phyloP scores from a whole-genome alignment of 1,284 basidiomycete species.

The Kalmanozyma brasiliensis region DNA sequence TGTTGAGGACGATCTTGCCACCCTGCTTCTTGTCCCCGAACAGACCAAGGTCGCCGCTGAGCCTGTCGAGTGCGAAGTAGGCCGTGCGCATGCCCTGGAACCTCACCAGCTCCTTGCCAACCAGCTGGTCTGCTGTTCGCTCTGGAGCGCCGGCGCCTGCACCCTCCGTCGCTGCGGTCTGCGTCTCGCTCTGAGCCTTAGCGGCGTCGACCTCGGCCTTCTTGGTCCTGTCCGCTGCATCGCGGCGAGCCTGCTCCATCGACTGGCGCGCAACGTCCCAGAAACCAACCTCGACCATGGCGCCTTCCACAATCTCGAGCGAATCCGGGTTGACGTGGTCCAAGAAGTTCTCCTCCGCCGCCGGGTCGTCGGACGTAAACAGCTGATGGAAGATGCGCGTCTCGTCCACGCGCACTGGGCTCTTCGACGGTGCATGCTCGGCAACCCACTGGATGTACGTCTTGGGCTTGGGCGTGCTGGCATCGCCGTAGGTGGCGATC shows the following conservation, averaged over 20 bases:
- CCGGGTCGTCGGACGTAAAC: constrained; percentile 93
- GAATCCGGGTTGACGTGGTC: constrained; percentile 82
- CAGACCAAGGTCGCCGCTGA: constrained; percentile 68
- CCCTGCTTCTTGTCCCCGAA: constrained; percentile 72
- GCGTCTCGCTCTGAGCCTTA: constrained; percentile 34
- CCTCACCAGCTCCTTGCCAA: constrained; percentile 90
- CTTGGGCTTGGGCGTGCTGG: constrained; percentile 80
- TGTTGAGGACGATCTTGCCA: constrained; percentile 86
- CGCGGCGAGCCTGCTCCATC: constrained; percentile 76
- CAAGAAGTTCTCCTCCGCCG: constrained; percentile 77
- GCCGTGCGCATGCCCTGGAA: constrained; percentile 97
- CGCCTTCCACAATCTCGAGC: constrained; percentile 80
- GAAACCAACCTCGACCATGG: constrained; percentile 89
- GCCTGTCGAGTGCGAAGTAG: constrained; percentile 93
- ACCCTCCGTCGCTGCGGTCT: constrained; percentile 13
- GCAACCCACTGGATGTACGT: constrained; percentile 99
- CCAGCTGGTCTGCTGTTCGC: constrained; percentile 78
- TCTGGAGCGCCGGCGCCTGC: constrained; percentile 44
- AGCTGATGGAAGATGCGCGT: constrained; percentile 90
- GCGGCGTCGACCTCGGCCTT: constrained; percentile 70
- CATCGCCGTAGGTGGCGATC: constrained; percentile 74
- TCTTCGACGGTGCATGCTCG: constrained; percentile 79
- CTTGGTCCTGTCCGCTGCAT: constrained; percentile 73
- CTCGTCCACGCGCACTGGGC: constrained; percentile 86
- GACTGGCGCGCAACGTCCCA: constrained; percentile 82